A percentile compares a stretch with the other conserved stretches of the same genome.
These are phyloP conservation scores for Apiospora saccharicola DNA, from an alignment of 2,329 filamentous ascomycete genomes.

Conservation along the genomic window DNA sequence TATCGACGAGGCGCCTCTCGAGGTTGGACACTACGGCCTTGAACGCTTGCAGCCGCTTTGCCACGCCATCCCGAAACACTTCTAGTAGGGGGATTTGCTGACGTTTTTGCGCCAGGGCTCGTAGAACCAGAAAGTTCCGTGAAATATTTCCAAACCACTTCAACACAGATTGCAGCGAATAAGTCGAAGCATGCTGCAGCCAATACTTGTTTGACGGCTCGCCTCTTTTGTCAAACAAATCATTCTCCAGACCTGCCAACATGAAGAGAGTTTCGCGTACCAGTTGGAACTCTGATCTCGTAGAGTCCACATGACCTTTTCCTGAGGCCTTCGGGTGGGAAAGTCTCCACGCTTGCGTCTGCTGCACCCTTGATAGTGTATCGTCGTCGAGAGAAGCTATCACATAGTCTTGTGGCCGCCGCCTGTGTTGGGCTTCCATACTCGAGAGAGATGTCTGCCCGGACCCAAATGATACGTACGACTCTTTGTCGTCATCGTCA, in stretches of 20 bases:
- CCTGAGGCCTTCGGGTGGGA: conserved; percentile 38
- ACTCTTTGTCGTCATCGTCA: conserved; percentile 45
- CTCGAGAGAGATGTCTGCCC: conserved; percentile 47
- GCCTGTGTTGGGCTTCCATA: conserved; percentile 39
- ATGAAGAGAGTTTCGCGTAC: conserved; percentile 85
- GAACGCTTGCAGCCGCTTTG: conserved; percentile 63
- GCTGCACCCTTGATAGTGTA: conserved; percentile 46
- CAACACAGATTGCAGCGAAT: conserved; percentile 58
- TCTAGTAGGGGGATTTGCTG: conserved; percentile 69
- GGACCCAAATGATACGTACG: conserved; percentile 44
- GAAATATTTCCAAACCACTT: conserved; percentile 56
- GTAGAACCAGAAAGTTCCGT: conserved; percentile 53
- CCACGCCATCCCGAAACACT: conserved; percentile 72
- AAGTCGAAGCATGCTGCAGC: conserved; percentile 56
- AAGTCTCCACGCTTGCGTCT: conserved; percentile 55
- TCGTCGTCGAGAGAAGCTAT: conserved; percentile 44
- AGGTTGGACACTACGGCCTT: conserved; percentile 65
- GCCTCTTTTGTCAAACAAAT: conserved; percentile 65
- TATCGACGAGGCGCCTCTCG: conserved; percentile 66
- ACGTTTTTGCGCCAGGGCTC: conserved; percentile 50
- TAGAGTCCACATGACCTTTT: conserved; percentile 47
- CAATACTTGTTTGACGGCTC: conserved; percentile 52
- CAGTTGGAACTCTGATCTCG: conserved; percentile 74
- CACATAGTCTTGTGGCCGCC: conserved; percentile 45
- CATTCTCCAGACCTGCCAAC: conserved; percentile 80